Conservation (phyloP, 2,329 filamentous ascomycete species). For the Clarireedia homoeocarpa region DNA sequence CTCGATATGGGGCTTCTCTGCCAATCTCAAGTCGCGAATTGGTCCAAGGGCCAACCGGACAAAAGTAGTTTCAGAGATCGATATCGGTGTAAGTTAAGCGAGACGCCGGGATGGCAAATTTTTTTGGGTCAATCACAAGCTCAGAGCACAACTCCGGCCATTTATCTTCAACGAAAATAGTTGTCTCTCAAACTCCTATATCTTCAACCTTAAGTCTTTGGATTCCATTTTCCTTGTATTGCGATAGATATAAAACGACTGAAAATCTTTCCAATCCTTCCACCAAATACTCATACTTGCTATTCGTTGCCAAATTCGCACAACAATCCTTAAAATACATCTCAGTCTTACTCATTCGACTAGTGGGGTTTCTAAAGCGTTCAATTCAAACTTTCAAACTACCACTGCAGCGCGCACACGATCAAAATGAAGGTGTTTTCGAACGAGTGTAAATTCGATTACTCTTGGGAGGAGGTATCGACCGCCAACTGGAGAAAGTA, state of each 20-base stretch:
- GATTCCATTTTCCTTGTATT: neutral
- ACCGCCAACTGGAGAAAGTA: conserved; percentile 99
- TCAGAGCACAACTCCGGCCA: neutral
- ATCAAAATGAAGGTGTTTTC: conserved; percentile 87
- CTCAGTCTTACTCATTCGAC: neutral
- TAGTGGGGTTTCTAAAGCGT: neutral
- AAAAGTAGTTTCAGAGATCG: neutral
- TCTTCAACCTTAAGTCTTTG: neutral
- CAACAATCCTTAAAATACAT: neutral
- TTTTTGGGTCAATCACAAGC: neutral
- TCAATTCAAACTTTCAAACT: neutral
- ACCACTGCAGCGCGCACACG: conserved; percentile 16
- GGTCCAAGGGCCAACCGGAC: neutral
- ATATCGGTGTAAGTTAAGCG: neutral
- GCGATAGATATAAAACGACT: neutral
- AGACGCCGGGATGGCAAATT: neutral
- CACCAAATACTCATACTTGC: neutral
- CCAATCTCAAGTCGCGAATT: neutral
- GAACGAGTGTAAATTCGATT: conserved; percentile 83
- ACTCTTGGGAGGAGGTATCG: conserved; percentile 98
- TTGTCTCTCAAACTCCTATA: neutral
- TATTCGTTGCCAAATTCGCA: neutral
- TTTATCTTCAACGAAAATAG: neutral
- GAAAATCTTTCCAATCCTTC: neutral
- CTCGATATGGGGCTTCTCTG: neutral